These are phyloP conservation scores for Xylariaceae sp. DNA, from an alignment of 2,329 filamentous ascomycete species.

Conservation along the genomic window DNA sequence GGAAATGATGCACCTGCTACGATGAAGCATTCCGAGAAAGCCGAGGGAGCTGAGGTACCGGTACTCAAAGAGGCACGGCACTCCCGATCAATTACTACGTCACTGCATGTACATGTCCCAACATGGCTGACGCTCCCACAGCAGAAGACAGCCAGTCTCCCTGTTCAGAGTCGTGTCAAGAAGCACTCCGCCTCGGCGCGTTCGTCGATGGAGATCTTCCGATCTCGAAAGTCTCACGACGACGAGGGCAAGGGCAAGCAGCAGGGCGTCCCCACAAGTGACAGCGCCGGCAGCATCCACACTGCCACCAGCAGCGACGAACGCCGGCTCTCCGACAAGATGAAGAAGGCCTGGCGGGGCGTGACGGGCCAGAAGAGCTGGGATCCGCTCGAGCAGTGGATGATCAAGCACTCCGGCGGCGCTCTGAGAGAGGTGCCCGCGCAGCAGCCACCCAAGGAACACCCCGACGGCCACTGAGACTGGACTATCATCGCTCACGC, in stretches of 20 bases:
- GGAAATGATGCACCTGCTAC: not conserved
- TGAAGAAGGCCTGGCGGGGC: conserved; percentile 15
- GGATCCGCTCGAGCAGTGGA: conserved; percentile 29
- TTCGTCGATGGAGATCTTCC: conserved; percentile 6
- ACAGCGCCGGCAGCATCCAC: conserved; percentile 2
- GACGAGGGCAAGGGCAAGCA: not conserved
- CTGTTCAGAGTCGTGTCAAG: conserved; percentile 1
- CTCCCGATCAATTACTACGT: not conserved
- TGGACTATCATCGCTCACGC: no score
- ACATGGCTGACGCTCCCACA: not conserved
- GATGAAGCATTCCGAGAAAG: not conserved
- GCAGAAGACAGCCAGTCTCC: not conserved
- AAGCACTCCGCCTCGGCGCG: conserved; percentile 1
- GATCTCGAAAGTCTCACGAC: not conserved
- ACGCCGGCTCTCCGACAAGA: conserved; percentile 12
- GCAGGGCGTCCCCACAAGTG: no score
- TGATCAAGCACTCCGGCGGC: conserved; percentile 28
- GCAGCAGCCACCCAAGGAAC: not conserved
- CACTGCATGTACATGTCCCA: not conserved
- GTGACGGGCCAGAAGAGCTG: conserved; percentile 19
- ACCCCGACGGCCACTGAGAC: not conserved
- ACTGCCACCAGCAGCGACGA: conserved; percentile 5
- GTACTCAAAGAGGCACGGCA: conserved; percentile 8
- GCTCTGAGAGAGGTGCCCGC: conserved; percentile 17
- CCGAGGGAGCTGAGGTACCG: not conserved